Evolutionary conservation across 129 eudicot genomes (phyloP), one percentile per base, ranked within the genome.

Genomic region (Oenanthe sinensis): DNA sequence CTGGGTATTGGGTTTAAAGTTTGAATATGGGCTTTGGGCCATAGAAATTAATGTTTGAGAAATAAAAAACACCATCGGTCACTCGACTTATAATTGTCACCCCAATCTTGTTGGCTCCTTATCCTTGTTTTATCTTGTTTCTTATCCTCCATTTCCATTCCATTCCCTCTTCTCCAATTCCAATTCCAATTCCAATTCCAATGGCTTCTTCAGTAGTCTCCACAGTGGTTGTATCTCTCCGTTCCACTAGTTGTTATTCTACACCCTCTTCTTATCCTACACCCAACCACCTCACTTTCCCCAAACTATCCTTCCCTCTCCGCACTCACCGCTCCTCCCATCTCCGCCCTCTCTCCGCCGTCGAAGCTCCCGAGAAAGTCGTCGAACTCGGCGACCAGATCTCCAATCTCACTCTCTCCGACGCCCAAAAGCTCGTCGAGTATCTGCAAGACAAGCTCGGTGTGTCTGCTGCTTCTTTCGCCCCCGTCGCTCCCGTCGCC

Each of bases 361-460:
- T 91, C 1, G 90, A 89, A 4, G 96, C 96, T 1, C 96, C 93
- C 16, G 97, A 91, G 44, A 89, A 85, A 44, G 92, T 93, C 75
- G 82, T 78, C 2, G 60, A 82, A 6, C 93, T 93, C 72, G 98
- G 93, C 11, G 86, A 88, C 60, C 84, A 85, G 48, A 91, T 93
- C 84, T 89, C 98, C 33, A 73, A 80, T 75, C 84, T 93, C 36
- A 89, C 97, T 47, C 85, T 93, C 19, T 89, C 88, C 55, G 95
- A 93, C 65, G 97, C 98, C 0, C 92, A 91, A 22, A 82, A 84
- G n/a, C 95, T 93, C 69, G 92, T 89, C 39, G 97, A 91, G 82
- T 93, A 89, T 81, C 92, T 93, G 30, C 92, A 93, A 46, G 98
- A 93, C 50, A 93, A 85, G 85, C 92, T 93, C 19, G 96, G 97